Percentiles rank a stretch among this genome's conserved stretches.
Conservation (phyloP, 192 early-diverging fungal species). For the Backusella macrospora region DNA sequence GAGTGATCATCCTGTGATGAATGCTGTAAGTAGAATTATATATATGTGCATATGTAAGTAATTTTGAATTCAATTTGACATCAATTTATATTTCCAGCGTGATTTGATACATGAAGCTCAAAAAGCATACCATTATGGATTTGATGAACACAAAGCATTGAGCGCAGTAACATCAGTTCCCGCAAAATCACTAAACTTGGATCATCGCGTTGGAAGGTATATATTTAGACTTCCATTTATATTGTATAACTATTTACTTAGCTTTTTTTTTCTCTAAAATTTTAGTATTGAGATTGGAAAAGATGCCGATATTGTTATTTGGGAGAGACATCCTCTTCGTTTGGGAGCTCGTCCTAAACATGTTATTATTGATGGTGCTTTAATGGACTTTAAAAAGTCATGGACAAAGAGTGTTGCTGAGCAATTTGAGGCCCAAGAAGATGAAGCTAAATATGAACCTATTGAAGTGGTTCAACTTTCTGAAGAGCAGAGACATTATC, state of each 20-base stretch:
- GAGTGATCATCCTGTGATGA: conserved; percentile 66
- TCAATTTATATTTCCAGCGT: conserved; percentile 34
- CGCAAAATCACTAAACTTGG: conserved; percentile 55
- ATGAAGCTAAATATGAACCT: conserved; percentile 1
- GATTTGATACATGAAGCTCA: conserved; percentile 64
- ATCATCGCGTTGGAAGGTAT: conserved; percentile 53
- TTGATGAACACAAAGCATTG: conserved; percentile 52
- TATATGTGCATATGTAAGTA: too few species aligned
- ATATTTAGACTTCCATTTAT: not conserved
- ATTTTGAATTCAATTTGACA: not conserved
- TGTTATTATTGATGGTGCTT: conserved; percentile 61
- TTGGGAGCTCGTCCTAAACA: conserved; percentile 62
- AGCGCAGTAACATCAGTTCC: conserved; percentile 57
- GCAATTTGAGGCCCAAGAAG: conserved; percentile 2
- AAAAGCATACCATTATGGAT: conserved; percentile 64
- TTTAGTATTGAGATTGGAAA: conserved; percentile 46
- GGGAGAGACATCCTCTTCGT: conserved; percentile 64
- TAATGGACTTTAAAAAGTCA: conserved; percentile 44
- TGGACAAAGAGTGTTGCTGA: conserved; percentile 27
- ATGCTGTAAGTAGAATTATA: conserved; percentile 41
- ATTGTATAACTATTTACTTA: not conserved
- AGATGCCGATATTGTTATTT: conserved; percentile 72
- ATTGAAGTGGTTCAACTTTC: conserved; percentile 33
- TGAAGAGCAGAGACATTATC: conserved; percentile 33
- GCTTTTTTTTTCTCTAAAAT: not conserved